Evolutionary conservation across 1,139 yeast genomes (phyloP), one percentile per base, ranked within the genome.

Genomic region (Kodamaea derodonti): DNA sequence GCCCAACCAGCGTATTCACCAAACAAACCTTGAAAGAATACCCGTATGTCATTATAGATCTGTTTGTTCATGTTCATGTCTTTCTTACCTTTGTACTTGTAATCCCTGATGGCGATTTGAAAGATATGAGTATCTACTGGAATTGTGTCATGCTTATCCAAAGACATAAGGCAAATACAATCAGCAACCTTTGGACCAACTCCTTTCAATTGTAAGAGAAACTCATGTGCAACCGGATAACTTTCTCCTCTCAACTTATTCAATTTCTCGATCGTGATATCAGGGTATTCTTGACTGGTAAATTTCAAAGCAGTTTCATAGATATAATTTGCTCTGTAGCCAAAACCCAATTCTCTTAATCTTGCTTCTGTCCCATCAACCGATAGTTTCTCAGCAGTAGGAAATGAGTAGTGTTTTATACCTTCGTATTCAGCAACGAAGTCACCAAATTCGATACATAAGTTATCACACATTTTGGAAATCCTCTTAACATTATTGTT

Each of bases 181-280:
- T 94, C 98, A 0, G 99, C 97, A 1, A 92, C 98, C 59, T 92
- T 92, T 1, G 98, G 97, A 0, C 99, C 99, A 0, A 94, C 97
- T 0, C 99, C 99, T 3, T 75, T 70, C 43, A 84, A 80, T 43
- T 75, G 72, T 41, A 84, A 62, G 30, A 94, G 61, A 40, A 75
- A 80, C 13, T 75, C 74, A 42, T 84, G 84, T 1, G 86, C 81
- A 7, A 72, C 74, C 33, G 71, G 72, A 45, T 81, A 80, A 3
- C 72, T 58, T 22, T 54, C 46, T 0, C 49, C 38, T 23, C 90
- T 60, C 32, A 81, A 57, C 3, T 45, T 46, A 26, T 53, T 41
- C 13, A 75, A 56, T 7, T 55, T 54, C 1, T 56, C 52, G 5
- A 64, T 36, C 2, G 63, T 51, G 3, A 67, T 56, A 11, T 58